Conservation (phyloP, 1,284 basidiomycete genomes). For the Tremellales sp. region DNA sequence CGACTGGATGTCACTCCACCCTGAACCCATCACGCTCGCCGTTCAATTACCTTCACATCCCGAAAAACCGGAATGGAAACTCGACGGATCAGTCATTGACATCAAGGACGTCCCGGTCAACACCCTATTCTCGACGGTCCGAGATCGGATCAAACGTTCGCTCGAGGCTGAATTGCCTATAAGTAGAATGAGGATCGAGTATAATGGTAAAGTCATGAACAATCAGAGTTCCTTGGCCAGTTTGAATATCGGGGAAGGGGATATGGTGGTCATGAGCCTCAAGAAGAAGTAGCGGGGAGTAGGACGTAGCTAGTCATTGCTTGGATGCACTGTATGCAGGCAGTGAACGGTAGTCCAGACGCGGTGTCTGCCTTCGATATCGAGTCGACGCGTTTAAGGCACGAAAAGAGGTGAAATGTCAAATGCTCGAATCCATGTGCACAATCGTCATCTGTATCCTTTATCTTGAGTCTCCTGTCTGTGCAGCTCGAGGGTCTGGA, state of each 20-base stretch:
- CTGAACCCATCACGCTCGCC: slow-evolving; percentile 75
- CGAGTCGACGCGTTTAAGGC: no score
- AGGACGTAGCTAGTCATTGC: no score
- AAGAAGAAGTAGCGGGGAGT: slow-evolving; percentile 56
- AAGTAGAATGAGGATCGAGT: slow-evolving; percentile 71
- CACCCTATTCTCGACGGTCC: slow-evolving; percentile 74
- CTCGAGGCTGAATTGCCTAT: slow-evolving; percentile 71
- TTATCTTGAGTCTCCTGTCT: no score
- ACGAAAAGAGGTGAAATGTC: no score
- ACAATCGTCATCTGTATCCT: no score
- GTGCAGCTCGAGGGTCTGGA: no score
- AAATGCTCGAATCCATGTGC: no score
- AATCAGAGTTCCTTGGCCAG: slow-evolving; percentile 76
- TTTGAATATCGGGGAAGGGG: slow-evolving; percentile 86
- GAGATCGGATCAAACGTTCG: slow-evolving; percentile 74
- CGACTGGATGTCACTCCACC: slow-evolving; percentile 84
- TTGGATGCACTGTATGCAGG: no score
- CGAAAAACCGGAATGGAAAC: slow-evolving; percentile 83
- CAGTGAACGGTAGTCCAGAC: no score
- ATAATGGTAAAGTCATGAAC: slow-evolving; percentile 73
- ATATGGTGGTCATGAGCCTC: slow-evolving; percentile 67
- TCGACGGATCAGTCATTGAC: slow-evolving; percentile 71
- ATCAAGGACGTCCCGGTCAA: slow-evolving; percentile 76
- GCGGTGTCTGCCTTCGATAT: no score
- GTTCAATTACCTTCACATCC: slow-evolving; percentile 74